Base-by-base conservation (phyloP, 352 stramenopile genomes). In the Phytophthora niederhauseri region DNA sequence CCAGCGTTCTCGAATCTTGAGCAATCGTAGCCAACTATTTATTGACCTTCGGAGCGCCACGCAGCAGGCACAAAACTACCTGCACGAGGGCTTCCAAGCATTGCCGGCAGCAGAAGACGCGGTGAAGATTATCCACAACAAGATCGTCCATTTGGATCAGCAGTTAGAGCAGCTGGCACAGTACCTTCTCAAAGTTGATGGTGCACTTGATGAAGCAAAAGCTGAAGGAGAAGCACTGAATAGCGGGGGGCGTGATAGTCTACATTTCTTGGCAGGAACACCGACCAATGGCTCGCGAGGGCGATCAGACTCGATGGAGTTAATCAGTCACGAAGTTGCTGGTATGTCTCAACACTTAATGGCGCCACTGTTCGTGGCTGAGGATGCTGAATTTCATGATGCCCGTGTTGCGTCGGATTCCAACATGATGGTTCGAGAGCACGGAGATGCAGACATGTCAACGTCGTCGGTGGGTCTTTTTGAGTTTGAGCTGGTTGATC, bases 371-470 rank as follows among this genome's bases (percentile, higher is more conserved):
- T 94, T 96, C 61, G 80, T 77, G 56, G 79, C 84, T n/a, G 89
- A 96, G 34, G 76, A 96, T 66, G 89, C 89, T 14, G 86, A 93
- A 65, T 96, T 96, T 63, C 87, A 94, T 73, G 89, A 96, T 62
- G 89, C 89, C 7, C 66, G 85, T 61, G 78, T 80, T 48, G 73
- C 77, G 6, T 75, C 72, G 3, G 76, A 84, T 41, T 57, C 64
- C 9, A 73, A 70, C 63, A 76, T 68, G 66, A 30, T 59, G 26
- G 48, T 66, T 45, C 49, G 45, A 12, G 41, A 52, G 14, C 11
- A 72, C 50, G 61, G 65, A 26, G 72, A 84, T 57, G 72, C 75
- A 56, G 85, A 90, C 58, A 83, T 90, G 75, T 85, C 85, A 7
- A 82, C 71, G 9, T 89, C 81, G 6, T 84, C 79, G 6, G 63